Evolutionary conservation across 331 rosid genomes (phyloP), one percentile per base, ranked within the genome.

Genomic region (Arachis monticola): DNA sequence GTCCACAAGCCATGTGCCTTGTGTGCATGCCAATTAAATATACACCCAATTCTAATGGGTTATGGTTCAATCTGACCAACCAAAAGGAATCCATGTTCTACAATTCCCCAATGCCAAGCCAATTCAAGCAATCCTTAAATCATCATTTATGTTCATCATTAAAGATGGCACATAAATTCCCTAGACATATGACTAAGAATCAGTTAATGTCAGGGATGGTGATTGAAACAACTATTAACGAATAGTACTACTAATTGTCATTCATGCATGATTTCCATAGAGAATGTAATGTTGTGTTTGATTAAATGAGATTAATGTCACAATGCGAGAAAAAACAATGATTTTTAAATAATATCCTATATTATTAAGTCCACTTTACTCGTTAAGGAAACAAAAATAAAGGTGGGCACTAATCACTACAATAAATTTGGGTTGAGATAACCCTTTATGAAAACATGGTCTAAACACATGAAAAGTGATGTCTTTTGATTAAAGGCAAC

Each of bases 111-210:
- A 22, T 84, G 84, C 63, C 40, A 32, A 67, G 74, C 76, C 80
- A 84, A 13, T 60, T 67, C 13, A 73, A 78, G 85, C 44, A 87
- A 87, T 82, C 79, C 70, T 31, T 45, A 77, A 74, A 68, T 52
- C 2, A 63, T 78, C 81, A 77, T 84, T 84, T 57, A 80, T 80
- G 58, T 70, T 52, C 70, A 52, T 78, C 79, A 71, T 81, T 75
- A 70, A 81, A 74, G 67, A 50, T 48, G 67, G n/a, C 66, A 78
- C 88, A 81, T 74, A 81, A 77, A 74, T 84, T 74, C 85, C 76
- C 70, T 60, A 67, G 85, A 81, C 87, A 84, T 59, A 48, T 69
- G 83, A 81, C 83, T 78, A 12, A 61, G 61, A 74, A 66, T 64
- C 60, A 81, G 77, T 64, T 72, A 50, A 35, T 76, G 81, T 67